phyloP scores from a whole-genome alignment of 495 filamentous ascomycete species.

The Penicillium salamii region DNA sequence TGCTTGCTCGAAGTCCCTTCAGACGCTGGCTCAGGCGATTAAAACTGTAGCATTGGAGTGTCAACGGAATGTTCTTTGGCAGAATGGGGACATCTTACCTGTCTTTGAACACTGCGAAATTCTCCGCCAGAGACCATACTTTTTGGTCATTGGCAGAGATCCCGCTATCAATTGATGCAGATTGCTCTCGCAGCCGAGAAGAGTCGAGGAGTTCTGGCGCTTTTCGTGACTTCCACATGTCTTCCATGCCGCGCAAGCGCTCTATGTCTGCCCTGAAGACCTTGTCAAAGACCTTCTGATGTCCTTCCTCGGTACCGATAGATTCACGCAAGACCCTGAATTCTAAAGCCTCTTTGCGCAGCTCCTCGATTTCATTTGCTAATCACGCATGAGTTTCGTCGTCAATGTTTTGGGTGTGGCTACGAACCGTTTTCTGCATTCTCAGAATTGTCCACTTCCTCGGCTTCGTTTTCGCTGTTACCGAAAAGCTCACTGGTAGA shows the following conservation, averaged over 20 bases:
- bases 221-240: conserved; percentile 89
- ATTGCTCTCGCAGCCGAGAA: conserved; percentile 47
- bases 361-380: conserved; percentile 82
- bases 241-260: conserved; percentile 81
- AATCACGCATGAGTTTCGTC: conserved; percentile 18
- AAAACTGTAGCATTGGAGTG: conserved; percentile 44
- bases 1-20: conserved; percentile 51
- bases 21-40: conserved; percentile 72
- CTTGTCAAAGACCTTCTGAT: conserved; percentile 82
- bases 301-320: conserved; percentile 78
- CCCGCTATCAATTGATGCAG: conserved; percentile 45
- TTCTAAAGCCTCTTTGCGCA: conserved; percentile 78
- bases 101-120: conserved; percentile 81
- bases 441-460: conserved; percentile 70
- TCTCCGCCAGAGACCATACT: conserved; percentile 78
- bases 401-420: not conserved
- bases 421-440: conserved; percentile 74
- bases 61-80: conserved; percentile 5
- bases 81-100: conserved; percentile 40
- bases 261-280: conserved; percentile 86
- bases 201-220: conserved; percentile 73
- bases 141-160: conserved; percentile 68
- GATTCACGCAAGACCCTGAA: conserved; percentile 78
- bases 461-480: conserved; percentile 73
- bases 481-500: conserved; percentile 76